Evolutionary conservation across 2,329 filamentous ascomycete species (phyloP), one percentile per base, ranked within the genome.

Genomic region (Xylariaceae sp.): DNA sequence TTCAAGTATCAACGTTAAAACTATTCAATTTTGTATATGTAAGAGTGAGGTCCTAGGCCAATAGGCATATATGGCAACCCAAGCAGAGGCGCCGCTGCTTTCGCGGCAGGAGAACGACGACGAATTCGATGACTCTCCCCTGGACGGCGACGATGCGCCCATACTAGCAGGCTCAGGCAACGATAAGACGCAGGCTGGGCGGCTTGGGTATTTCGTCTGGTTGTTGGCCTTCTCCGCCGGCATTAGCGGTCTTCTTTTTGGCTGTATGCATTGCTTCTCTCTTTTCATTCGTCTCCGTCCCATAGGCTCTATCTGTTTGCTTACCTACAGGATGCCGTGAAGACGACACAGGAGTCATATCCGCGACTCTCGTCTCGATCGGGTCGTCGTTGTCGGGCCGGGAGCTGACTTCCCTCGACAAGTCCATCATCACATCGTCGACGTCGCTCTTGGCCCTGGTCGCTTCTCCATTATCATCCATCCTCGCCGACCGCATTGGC

Each of bases 281-380:
- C 37, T 18, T 11, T 42, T 37, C 9, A 10, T 23, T 34, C 8
- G 8, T 6, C n/a, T 15, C 45, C 57, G 42, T 52, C 61, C 11
- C 23, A 4, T 51, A 9, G 30, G 50, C 13, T 42, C 51, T 55
- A 44, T 35, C 3, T 34, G 30, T 51, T 47, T 45, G 13, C 60
- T 45, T n/a, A 48, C 54, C 17, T 6, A 49, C 49, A 51, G 49
- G 49, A 51, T 62, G 57, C 61, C 35, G 49, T 34, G 42, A 59
- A 86, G 83, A 87, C 68, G 85, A 87, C 69, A 88, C 85, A 0
- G 85, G 86, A 52, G 86, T 88, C 13, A 87, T 89, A 58, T 88
- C 85, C 37, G 83, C 85, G 2, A 88, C 85, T 0, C 77, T 89
- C 42, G 82, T 89, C 51, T 86, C 85, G 1, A 81, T 88, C 64